These are phyloP conservation scores for Chrysanthemum lavandulifolium DNA, from an alignment of 129 eudicot genomes.

Conservation along the genomic window DNA sequence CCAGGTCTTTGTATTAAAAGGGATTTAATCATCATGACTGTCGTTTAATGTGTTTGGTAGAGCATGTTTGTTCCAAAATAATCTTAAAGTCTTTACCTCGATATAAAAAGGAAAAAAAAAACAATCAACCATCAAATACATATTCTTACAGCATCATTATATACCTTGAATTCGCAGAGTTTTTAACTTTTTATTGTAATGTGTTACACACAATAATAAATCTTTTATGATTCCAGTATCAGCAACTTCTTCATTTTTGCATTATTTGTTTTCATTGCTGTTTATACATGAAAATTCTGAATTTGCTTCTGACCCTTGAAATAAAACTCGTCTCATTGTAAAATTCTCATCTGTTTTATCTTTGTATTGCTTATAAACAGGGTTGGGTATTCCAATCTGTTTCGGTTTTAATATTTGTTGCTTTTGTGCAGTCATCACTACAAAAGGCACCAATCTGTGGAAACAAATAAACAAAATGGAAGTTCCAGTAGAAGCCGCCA, in stretches of 20 bases:
- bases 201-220: too few relatives aligned
- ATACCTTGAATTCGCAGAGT: too few relatives aligned
- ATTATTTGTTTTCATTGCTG: too few relatives aligned
- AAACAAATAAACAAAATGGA: slow-evolving; percentile 28
- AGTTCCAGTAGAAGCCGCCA: slow-evolving; percentile 40
- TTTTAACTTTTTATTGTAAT: too few relatives aligned
- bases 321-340: neutral
- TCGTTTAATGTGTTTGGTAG: neutral
- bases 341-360: neutral
- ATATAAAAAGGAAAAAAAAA: neutral
- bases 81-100: slow-evolving; percentile 1
- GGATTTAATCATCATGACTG: neutral
- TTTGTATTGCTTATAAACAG: neutral
- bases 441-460: slow-evolving; percentile 59
- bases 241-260: too few relatives aligned
- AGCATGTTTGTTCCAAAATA: neutral
- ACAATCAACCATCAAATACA: neutral
- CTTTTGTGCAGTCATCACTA: slow-evolving; percentile 44
- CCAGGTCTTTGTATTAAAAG: too few relatives aligned
- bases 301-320: neutral
- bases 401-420: slow-evolving; percentile 2
- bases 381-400: slow-evolving; percentile 5
- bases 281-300: too few relatives aligned
- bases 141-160: too few relatives aligned
- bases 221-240: too few relatives aligned